Conservation (phyloP, 805 yeast genomes). For the Candida sphagnicola region DNA sequence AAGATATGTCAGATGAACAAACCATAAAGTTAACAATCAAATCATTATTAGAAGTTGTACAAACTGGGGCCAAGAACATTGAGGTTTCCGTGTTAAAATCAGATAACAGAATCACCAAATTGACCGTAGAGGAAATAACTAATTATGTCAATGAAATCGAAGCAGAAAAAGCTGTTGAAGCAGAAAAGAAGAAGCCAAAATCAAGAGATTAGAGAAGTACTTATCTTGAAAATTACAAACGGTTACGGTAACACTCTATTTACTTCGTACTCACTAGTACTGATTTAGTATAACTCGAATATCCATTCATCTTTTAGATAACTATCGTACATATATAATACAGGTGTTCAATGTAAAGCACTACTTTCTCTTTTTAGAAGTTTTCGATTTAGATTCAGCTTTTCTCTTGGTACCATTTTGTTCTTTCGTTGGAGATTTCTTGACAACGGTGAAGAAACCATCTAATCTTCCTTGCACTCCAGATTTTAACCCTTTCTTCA, state of each 20-base stretch:
- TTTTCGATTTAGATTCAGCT: conserved; percentile 26
- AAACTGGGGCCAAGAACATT: conserved; percentile 95
- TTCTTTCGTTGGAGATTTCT: conserved; percentile 45
- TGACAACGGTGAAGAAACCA: conserved; percentile 77
- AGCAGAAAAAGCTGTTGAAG: conserved; percentile 80
- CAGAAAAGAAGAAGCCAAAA: conserved; percentile 61
- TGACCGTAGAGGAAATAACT: conserved; percentile 70
- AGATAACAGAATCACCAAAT: conserved; percentile 50
- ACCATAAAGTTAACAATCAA: conserved; percentile 80
- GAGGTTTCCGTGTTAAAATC: conserved; percentile 88
- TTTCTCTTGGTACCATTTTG: conserved; percentile 26
- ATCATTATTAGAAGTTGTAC: conserved; percentile 91
- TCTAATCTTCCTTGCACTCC: conserved; percentile 91
- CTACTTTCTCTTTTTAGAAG: conserved; percentile 21
- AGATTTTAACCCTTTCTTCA: conserved; percentile 76
- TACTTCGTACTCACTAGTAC: too few relatives aligned
- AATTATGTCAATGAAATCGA: conserved; percentile 77
- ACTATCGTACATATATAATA: neutral
- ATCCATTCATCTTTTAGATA: neutral
- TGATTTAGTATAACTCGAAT: too few relatives aligned
- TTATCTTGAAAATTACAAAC: neutral
- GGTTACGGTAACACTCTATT: neutral
- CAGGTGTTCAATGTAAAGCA: neutral
- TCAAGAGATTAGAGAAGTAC: conserved; percentile 13
- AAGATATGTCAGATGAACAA: conserved; percentile 60